These are phyloP conservation scores for Colletotrichum ledebouriae DNA, from an alignment of 2,329 filamentous ascomycete genomes.

Conservation along the genomic window DNA sequence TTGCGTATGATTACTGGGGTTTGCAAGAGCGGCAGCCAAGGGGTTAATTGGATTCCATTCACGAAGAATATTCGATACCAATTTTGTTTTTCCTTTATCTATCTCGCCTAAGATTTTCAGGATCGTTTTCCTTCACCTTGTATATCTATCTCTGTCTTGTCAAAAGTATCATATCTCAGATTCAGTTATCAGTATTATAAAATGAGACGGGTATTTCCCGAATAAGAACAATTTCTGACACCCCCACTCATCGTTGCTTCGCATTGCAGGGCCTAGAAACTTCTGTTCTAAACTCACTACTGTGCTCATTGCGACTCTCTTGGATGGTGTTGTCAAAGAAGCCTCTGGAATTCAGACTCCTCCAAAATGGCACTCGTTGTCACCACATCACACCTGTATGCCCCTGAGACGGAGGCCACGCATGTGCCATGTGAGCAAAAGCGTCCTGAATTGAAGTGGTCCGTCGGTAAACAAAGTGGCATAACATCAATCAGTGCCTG, in stretches of 20 bases:
- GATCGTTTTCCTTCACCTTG: not conserved
- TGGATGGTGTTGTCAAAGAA: too few species aligned
- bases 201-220: not conserved
- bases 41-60: conserved; percentile 1
- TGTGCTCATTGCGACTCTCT: too few species aligned
- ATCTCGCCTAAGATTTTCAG: not conserved
- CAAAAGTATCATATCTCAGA: conserved; percentile 2
- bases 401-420: too few species aligned
- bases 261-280: too few species aligned
- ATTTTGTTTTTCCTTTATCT: not conserved
- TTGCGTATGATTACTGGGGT: not conserved
- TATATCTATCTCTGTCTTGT: not conserved
- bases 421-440: too few species aligned
- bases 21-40: conserved; percentile 14
- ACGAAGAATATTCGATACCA: conserved; percentile 20
- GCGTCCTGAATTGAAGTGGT: too few species aligned
- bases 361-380: too few species aligned
- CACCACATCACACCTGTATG: too few species aligned
- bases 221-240: not conserved
- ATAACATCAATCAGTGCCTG: too few species aligned
- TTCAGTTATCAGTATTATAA: conserved; percentile 4
- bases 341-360: too few species aligned
- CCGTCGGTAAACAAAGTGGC: too few species aligned
- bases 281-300: too few species aligned
- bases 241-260: not conserved